Base-by-base conservation (phyloP, 2,329 filamentous ascomycete genomes). In the Claviceps maximensis region DNA sequence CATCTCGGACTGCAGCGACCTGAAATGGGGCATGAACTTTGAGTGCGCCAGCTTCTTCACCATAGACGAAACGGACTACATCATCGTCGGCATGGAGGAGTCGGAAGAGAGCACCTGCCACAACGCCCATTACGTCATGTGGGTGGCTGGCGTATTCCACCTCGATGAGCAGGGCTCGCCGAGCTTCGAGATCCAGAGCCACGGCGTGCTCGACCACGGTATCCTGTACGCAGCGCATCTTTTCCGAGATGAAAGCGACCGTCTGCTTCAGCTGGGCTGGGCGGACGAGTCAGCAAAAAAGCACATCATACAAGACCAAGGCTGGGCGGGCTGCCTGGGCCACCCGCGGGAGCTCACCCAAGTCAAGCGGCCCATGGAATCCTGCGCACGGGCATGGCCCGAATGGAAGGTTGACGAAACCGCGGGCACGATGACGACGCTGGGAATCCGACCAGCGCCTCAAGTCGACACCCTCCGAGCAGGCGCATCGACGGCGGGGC, bases 41-140 rank as follows among this genome's bases (percentile, higher is more conserved):
- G 57, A 57, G 74, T 58, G 57, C 45, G 57, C 55, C 36, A 56
- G 54, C 51, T 58, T 56, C 53, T 49, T 56, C 47, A 49, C 53
- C 7, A 33, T 56, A 4, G 53, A 21, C 21, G 12, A 54, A 4
- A 54, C 50, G 1, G 54, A 57, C 49, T 58, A 58, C 46, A 48
- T 58, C 15, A 50, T 58, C 10, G 47, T 56, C 5, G 57, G 57
- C 1, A 47, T 58, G 4, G 57, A 58, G 36, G 57, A 58, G 44
- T 47, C 55, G 5, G 55, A 56, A 21, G 50, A 51, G 8, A 57
- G 54, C 45, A 29, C 25, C 8, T 49, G 47, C 12, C 55, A 58
- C 25, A 54, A 55, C 45, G 50, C 52, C 12, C 57, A 56, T 49
- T 56, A 49, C 31, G n/a, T 56, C 4, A 40, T 57, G 17, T 58